Base-by-base conservation (phyloP, 352 stramenopile genomes). In the Globisporangium rhizosaccharum region DNA sequence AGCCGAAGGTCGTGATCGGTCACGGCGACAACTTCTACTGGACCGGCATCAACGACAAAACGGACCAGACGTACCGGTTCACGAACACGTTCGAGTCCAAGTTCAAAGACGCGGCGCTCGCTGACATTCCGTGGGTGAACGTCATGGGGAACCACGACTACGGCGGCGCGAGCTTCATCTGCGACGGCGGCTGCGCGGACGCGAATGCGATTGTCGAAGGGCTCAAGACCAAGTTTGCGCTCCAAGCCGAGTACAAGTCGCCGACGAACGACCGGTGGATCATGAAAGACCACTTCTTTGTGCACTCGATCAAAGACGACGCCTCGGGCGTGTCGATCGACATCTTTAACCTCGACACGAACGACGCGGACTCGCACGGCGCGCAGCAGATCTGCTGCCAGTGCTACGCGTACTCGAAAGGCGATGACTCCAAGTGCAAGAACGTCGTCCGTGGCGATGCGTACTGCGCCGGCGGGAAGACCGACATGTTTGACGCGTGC, bases 321-420 rank as follows among this genome's bases (percentile, higher is more conserved):
- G 64, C 46, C 18, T 78, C 70, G 14, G 79, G 78, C 50, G 68
- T 92, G 49, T 88, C 67, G 17, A 83, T 95, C 53, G 85, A 95
- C 52, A 86, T 95, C 33, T 96, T 92, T 56, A 96, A 92, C 59
- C 42, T 96, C 15, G 84, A 96, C 65, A 92, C 81, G 51, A 96
- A 89, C 62, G 76, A 87, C 48, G 81, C 81, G 0, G 78, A 72
- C 33, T 73, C 76, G 8, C 82, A 91, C 66, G 79, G 71, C 26
- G 77, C 75, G 18, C 73, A 79, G 51, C 77, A 93, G 49, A 82
- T 88, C 17, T 94, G 84, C 51, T 94, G 84, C 58, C 84, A 94
- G 61, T 94, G 84, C 72, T 94, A 89, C 59, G 84, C 79, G 18
- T 94, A 92, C 61, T 57, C 70, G 20, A 51, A 72, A 23, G 78